Evolutionary conservation across 768 basidiomycete genomes (phyloP), one percentile per base, ranked within the genome.

Genomic region (Mrakia hoshinonis): DNA sequence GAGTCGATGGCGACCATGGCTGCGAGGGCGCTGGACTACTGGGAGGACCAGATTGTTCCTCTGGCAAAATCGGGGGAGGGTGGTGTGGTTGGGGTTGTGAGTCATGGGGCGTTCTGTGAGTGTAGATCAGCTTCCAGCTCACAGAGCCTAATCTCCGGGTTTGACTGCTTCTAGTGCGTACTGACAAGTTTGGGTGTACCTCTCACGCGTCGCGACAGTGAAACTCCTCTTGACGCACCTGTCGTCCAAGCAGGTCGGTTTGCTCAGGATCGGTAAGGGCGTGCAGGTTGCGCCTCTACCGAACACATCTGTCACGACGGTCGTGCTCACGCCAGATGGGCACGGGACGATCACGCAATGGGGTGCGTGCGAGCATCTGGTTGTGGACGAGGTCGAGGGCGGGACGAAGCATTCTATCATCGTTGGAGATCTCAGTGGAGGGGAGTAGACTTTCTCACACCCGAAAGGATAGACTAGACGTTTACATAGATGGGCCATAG

Each of bases 51-150:
- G 18, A 47, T 66, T 15, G 64, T 66, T 6, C 64, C 64, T 31
- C 64, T 66, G 3, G 46, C 64, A 4, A 13, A 6, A 4, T 20
- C 24, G 29, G 48, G 64, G 48, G 64, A 66, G 26, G 48, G 46
- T 4, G 31, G 48, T 29, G 48, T 47, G 1, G 22, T 66, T 15
- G 64, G 47, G 1, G 2, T 66, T 4, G 64, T 66, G 2, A 48
- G 46, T n/a, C 64, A 66, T n/a, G 64, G 64, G 7, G 64, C 64
- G 4, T 66, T 66, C 31, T 34, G 64, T 66, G 48, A 48, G 64
- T 66, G 26, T 18, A 12, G 39, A 1, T 29, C 13, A 9, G 51
- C 51, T n/a, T n/a, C 51, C 20, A 52, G 20, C 51, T 52, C 7
- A 6, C 51, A 52, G 7, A 52, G n/a, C n/a, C n/a, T n/a, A n/a